phyloP scores from a whole-genome alignment of 2,329 filamentous ascomycete genomes.

The Cercospora sp. region DNA sequence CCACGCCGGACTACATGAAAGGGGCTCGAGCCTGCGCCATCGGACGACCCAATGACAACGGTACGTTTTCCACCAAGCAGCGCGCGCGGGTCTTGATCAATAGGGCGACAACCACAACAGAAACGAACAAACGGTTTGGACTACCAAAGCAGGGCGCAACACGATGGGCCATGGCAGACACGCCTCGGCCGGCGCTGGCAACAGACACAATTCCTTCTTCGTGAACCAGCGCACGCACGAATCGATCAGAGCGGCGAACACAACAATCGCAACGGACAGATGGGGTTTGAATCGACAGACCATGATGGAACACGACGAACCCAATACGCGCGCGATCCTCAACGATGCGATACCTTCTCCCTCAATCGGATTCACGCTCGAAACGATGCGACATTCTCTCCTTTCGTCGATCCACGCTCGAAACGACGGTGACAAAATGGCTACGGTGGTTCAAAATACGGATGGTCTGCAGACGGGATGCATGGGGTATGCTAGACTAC shows the following conservation, averaged over 20 bases:
- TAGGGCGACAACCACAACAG: background rate
- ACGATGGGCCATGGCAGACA: background rate
- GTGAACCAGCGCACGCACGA: background rate
- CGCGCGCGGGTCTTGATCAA: background rate
- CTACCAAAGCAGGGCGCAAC: background rate
- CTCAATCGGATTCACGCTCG: background rate
- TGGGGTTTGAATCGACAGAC: background rate
- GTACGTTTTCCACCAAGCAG: background rate
- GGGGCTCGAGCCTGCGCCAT: background rate
- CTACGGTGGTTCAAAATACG: background rate
- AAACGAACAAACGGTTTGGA: background rate
- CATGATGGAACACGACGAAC: background rate
- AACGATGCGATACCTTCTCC: background rate
- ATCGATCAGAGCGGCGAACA: background rate
- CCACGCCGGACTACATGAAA: background rate
- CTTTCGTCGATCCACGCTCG: background rate
- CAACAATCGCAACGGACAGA: background rate
- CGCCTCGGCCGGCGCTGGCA: background rate
- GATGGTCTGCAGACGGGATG: background rate
- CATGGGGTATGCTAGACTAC: background rate
- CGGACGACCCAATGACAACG: background rate
- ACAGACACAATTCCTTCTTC: background rate
- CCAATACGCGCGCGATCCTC: background rate
- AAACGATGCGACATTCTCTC: background rate
- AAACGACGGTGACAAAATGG: background rate